Conservation (phyloP, 805 yeast species). For the Candida sithepensis region DNA sequence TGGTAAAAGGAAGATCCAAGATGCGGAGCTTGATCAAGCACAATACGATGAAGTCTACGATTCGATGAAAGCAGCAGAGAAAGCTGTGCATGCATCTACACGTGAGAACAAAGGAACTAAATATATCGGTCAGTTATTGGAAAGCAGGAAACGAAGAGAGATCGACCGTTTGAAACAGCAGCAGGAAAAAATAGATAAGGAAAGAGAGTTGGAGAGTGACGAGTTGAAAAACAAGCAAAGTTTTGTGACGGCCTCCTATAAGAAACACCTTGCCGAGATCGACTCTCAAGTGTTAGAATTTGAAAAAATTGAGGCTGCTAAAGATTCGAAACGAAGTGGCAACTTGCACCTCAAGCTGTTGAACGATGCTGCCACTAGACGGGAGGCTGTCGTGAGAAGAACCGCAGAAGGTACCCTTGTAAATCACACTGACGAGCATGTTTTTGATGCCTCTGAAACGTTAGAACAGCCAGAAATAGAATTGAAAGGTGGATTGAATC, state of each 20-base stretch:
- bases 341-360: conserved; percentile 2
- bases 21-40: not conserved
- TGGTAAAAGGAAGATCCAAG: not conserved
- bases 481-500: conserved; percentile 1
- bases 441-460: no score
- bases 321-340: not conserved
- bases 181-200: conserved; percentile 35
- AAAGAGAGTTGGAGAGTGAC: conserved; percentile 38
- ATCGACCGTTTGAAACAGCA: conserved; percentile 39
- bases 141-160: conserved; percentile 43
- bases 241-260: conserved; percentile 48
- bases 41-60: conserved; percentile 49
- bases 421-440: no score
- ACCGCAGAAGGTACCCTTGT: no score
- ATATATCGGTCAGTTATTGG: conserved; percentile 40
- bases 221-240: conserved; percentile 36
- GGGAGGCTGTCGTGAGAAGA: not conserved
- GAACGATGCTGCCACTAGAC: not conserved
- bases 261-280: conserved; percentile 30
- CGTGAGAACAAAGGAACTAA: conserved; percentile 12
- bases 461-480: not conserved
- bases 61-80: conserved; percentile 31
- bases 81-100: conserved; percentile 20
- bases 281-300: not conserved
- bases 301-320: not conserved